phyloP scores from a whole-genome alignment of 2,329 filamentous ascomycete species.

The Fusarium cicatricum region DNA sequence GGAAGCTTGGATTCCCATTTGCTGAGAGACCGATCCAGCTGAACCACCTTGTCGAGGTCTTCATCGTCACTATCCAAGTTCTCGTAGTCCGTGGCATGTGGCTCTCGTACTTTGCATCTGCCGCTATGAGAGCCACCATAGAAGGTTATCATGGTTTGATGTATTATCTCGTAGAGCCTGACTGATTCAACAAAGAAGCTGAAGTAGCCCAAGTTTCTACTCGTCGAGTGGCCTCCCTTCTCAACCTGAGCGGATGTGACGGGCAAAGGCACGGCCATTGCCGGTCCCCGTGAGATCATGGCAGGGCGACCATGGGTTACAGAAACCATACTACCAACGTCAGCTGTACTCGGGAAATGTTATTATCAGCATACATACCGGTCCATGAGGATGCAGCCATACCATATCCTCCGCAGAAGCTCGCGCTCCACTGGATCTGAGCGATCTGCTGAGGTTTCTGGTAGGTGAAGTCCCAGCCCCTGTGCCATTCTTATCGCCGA shows the following conservation, averaged over 20 bases:
- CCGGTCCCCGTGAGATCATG: slow-evolving; percentile 44
- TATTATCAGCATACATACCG: slow-evolving; percentile 36
- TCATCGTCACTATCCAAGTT: slow-evolving; percentile 27
- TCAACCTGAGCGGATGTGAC: not conserved
- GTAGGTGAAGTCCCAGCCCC: slow-evolving; percentile 55
- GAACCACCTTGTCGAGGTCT: slow-evolving; percentile 44
- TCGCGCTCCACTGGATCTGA: slow-evolving; percentile 38
- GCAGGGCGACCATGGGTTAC: slow-evolving; percentile 48
- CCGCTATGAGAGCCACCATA: slow-evolving; percentile 35
- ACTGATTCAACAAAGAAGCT: slow-evolving; percentile 49
- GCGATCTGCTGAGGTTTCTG: slow-evolving; percentile 46
- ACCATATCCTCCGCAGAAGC: slow-evolving; percentile 45
- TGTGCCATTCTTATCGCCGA: slow-evolving; percentile 57
- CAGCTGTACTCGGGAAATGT: not conserved
- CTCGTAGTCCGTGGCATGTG: slow-evolving; percentile 5
- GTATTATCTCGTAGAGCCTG: slow-evolving; percentile 50
- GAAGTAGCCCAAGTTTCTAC: slow-evolving; percentile 16
- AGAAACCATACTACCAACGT: slow-evolving; percentile 44
- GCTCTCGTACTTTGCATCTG: slow-evolving; percentile 8
- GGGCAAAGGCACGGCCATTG: slow-evolving; percentile 43
- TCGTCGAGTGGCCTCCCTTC: not conserved
- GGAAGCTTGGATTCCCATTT: slow-evolving; percentile 46
- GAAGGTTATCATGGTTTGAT: slow-evolving; percentile 42
- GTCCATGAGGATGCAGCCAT: slow-evolving; percentile 51
- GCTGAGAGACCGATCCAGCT: slow-evolving; percentile 44